Percentiles rank a stretch among this genome's conserved stretches.
These are phyloP conservation scores for Geopyxis carbonaria DNA, from an alignment of 495 filamentous ascomycete species.

Conservation along the genomic window DNA sequence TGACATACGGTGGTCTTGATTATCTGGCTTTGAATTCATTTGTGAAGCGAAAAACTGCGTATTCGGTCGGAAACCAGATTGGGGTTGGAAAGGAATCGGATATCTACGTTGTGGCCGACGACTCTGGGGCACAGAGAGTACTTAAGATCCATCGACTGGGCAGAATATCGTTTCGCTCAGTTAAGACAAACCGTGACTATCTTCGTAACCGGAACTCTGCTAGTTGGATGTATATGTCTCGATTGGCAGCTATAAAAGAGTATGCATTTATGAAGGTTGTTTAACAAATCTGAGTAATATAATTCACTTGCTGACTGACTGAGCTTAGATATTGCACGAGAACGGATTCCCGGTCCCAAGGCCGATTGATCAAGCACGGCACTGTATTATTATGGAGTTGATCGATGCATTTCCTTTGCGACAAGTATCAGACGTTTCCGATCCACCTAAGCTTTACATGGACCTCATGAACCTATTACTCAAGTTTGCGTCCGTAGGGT, in stretches of 20 bases:
- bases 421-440: conserved; percentile 59
- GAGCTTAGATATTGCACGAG: conserved; percentile 35
- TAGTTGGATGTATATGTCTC: conserved; percentile 95
- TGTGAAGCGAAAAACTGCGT: conserved; percentile 56
- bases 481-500: conserved; percentile 61
- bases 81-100: conserved; percentile 96
- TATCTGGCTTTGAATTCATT: conserved; percentile 87
- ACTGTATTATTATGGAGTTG: conserved; percentile 88
- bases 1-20: conserved; percentile 92
- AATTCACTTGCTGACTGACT: background rate
- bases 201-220: conserved; percentile 58
- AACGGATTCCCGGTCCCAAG: conserved; percentile 80
- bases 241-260: conserved; percentile 82
- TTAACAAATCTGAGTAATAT: background rate
- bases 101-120: conserved; percentile 76
- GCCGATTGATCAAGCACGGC: conserved; percentile 69
- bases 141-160: conserved; percentile 39
- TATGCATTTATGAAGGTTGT: conserved; percentile 76
- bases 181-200: conserved; percentile 93
- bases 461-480: conserved; percentile 79
- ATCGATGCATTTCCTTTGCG: conserved; percentile 79
- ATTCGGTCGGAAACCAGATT: conserved; percentile 85
- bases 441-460: conserved; percentile 66
- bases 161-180: conserved; percentile 88
- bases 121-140: conserved; percentile 29